Evolutionary conservation across 2,329 filamentous ascomycete genomes (phyloP).

Genomic region (Talaromyces sp.): DNA sequence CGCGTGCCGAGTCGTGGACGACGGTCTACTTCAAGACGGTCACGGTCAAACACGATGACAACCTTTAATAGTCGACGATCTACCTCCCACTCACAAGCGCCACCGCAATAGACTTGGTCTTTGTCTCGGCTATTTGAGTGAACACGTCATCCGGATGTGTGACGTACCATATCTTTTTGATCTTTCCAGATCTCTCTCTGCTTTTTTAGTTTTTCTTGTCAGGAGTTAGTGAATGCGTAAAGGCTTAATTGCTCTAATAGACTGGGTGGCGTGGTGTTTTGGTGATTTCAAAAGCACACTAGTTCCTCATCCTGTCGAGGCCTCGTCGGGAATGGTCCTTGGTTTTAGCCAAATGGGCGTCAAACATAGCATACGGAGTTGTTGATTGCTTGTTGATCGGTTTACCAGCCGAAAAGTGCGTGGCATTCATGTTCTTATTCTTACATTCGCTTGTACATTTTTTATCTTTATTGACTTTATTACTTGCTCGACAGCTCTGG

Average conservation of each 20-base stretch:
- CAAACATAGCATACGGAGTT: constrained; percentile 15
- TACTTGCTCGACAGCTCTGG: neutral
- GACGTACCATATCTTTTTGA: neutral
- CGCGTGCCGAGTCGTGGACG: constrained; percentile 34
- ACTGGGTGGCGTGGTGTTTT: constrained; percentile 16
- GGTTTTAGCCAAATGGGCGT: neutral
- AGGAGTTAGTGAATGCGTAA: constrained; percentile 8
- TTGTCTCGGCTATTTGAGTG: neutral
- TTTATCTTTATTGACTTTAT: neutral
- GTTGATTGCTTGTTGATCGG: constrained; percentile 5
- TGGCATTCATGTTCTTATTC: neutral
- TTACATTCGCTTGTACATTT: constrained; percentile 18
- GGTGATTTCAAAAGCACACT: constrained; percentile 3
- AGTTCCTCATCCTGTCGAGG: neutral
- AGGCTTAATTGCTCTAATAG: constrained; percentile 13
- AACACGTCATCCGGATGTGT: neutral
- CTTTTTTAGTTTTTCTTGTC: neutral
- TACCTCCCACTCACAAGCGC: constrained; percentile 23
- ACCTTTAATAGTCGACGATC: constrained; percentile 17
- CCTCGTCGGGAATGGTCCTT: neutral
- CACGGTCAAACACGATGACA: constrained; percentile 31
- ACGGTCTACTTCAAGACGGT: constrained; percentile 36
- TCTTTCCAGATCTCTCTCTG: neutral
- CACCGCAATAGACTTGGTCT: constrained; percentile 24
- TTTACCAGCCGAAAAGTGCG: neutral